phyloP scores from a whole-genome alignment of 2,329 filamentous ascomycete genomes.

The Xylariaceae sp. region DNA sequence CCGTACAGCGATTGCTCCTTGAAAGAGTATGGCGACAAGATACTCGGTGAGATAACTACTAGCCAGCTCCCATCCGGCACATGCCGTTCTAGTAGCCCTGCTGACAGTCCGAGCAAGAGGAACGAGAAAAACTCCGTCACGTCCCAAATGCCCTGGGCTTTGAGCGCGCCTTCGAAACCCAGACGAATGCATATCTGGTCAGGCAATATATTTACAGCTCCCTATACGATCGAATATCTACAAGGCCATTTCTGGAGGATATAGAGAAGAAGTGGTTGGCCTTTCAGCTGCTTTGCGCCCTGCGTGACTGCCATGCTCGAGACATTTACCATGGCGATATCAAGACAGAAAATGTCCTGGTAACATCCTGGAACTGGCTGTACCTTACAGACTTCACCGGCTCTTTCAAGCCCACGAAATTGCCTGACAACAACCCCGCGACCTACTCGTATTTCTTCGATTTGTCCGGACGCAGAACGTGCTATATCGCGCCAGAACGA shows the following conservation, averaged over 20 bases:
- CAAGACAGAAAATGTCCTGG: constrained; percentile 94
- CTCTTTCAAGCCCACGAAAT: constrained; percentile 86
- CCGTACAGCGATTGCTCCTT: constrained; percentile 79
- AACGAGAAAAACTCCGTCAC: constrained; percentile 72
- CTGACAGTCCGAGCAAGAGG: constrained; percentile 48
- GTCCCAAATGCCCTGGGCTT: constrained; percentile 90
- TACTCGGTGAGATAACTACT: constrained; percentile 62
- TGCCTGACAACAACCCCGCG: constrained; percentile 94
- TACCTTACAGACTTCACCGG: constrained; percentile 97
- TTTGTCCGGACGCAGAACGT: constrained; percentile 83
- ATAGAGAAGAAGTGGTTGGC: constrained; percentile 99
- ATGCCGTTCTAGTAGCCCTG: neutral
- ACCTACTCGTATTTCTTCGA: constrained; percentile 99
- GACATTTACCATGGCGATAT: constrained; percentile 97
- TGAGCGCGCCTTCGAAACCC: constrained; percentile 86
- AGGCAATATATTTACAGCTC: constrained; percentile 96
- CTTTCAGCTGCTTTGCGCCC: constrained; percentile 87
- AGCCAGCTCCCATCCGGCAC: neutral
- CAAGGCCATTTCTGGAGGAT: constrained; percentile 90
- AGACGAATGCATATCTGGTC: constrained; percentile 86
- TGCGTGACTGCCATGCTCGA: constrained; percentile 84
- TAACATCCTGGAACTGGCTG: constrained; percentile 99
- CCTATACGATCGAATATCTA: constrained; percentile 94
- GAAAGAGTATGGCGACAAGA: constrained; percentile 69
- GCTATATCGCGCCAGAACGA: constrained; percentile 90